Evolutionary conservation across 2,329 filamentous ascomycete species (phyloP), one percentile per base, ranked within the genome.

Genomic region (Epichloe sibirici): DNA sequence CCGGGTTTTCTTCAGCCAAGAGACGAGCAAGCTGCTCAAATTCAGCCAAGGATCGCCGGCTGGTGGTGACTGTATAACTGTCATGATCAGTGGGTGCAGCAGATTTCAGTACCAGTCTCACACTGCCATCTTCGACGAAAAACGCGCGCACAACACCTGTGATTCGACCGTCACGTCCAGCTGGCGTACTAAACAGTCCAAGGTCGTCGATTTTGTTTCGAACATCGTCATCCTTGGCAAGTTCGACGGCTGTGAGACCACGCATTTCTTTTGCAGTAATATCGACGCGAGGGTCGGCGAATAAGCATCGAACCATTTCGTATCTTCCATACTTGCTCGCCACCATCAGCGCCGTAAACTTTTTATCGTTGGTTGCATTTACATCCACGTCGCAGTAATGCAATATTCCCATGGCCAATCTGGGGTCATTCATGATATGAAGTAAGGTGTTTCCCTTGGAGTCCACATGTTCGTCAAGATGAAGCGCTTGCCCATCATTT

Each of bases 141-240:
- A 95, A 96, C 0, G 90, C 93, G 53, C 93, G 81, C 0, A 98
- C 93, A 1, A 97, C 90, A 1, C 89, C 89, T 0, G 93, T 97
- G 23, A 90, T 90, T 25, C 91, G 82, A 4, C 85, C 85, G 59
- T 95, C 89, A 13, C 78, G 74, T 11, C 81, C 83, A 5, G 86
- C 76, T 1, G 79, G 75, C 65, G 83, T 82, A 21, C 87, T 86
- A 57, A 98, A 85, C 9, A 98, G 72, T 1, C 90, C 85, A 57
- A 98, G 74, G 65, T 98, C 93, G 64, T 98, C 93, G 57, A 98
- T 96, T 60, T 88, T 85, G 69, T 97, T 98, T 40, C 93, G 82
- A 28, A 98, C 88, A 59, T 98, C 93, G 64, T 98, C 93, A 62
- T 98, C 94, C 66, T 98, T 98, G 48, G 94, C 93, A 46, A 98